These are phyloP conservation scores for Stemphylium beticola DNA, from an alignment of 2,329 filamentous ascomycete species.

Conservation along the genomic window DNA sequence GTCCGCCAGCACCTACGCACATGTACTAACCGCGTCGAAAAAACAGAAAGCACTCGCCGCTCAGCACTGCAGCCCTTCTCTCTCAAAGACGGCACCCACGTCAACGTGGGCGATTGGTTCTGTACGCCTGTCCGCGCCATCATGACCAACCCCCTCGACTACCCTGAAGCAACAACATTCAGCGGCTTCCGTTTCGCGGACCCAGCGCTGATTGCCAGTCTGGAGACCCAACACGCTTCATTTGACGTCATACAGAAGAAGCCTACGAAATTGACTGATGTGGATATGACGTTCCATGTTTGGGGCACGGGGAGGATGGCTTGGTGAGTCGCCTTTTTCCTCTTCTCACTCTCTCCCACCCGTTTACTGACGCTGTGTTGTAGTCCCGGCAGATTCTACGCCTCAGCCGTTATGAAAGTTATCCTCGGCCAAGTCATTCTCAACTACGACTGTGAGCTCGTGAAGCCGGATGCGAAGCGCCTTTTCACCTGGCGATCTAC, in stretches of 20 bases:
- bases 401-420: slow-evolving; percentile 23
- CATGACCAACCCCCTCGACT: slow-evolving; percentile 19
- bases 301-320: slow-evolving; percentile 28
- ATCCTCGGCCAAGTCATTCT: slow-evolving; percentile 19
- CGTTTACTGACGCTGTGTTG: too few relatives aligned
- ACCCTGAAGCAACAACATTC: slow-evolving; percentile 18
- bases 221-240: slow-evolving; percentile 1
- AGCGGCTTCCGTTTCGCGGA: slow-evolving; percentile 28
- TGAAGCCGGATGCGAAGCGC: slow-evolving; percentile 10
- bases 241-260: slow-evolving; percentile 12
- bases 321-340: slow-evolving; percentile 13
- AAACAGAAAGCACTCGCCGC: slow-evolving; percentile 23
- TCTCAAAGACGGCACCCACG: slow-evolving; percentile 21
- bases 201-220: slow-evolving; percentile 10
- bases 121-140: slow-evolving; percentile 25
- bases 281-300: slow-evolving; percentile 19
- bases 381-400: slow-evolving; percentile 24
- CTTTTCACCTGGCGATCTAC: slow-evolving; percentile 21
- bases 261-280: slow-evolving; percentile 20
- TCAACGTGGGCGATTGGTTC: slow-evolving; percentile 25
- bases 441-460: slow-evolving; percentile 25
- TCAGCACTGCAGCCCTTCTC: slow-evolving; percentile 21
- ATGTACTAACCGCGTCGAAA: background rate
- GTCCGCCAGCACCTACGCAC: too few relatives aligned
- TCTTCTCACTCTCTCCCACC: background rate